Base-by-base conservation (phyloP, 1,139 yeast species). In the Lodderomyces margitis region DNA sequence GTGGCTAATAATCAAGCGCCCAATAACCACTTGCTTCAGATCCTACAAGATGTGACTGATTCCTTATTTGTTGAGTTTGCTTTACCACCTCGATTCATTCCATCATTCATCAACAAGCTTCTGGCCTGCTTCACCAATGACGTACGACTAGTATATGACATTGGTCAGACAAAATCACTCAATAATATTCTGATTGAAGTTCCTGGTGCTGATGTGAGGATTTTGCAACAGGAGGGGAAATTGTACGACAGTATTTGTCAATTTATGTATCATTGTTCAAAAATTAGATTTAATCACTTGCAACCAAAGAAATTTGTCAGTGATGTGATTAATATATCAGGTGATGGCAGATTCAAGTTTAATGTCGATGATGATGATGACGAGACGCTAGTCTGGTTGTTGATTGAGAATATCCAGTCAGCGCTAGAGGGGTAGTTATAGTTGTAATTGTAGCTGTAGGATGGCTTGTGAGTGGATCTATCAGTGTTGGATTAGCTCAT, bases 121-220 rank as follows among this genome's bases (percentile, higher is more conserved):
- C 46, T 44, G 37, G 21, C 21, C 6, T 16, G 39, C 21, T 21
- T 47, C 10, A 31, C 19, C 7, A 30, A 55, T 11, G 52, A 56
- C 34, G 34, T 55, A 9, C 58, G 56, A 40, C 31, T 58, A 23
- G 49, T 53, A 1, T 54, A 51, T 36, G 9, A 24, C 3, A 28
- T 15, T 30, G 41, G 5, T 33, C 37, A 15, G 39, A 39, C 46
- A 44, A 46, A 37, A 21, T 51, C 53, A 37, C 46, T 64, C 21
- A 48, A 52, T 21, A 55, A 56, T 42, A 56, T 64, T 5, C 48
- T 54, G 7, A 46, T 64, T 3, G 57, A 54, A n/a, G 49, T 64
- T 2, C 63, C 65, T 3, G 45, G 48, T 19, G 38, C 40, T 6
- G 68, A 64, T 38, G 34, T 59, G 6, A 7, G n/a, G 10, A 20